Percentiles rank a stretch among this genome's conserved stretches.
Conservation (phyloP, 2,329 filamentous ascomycete species). For the Aspergillus versicolor region DNA sequence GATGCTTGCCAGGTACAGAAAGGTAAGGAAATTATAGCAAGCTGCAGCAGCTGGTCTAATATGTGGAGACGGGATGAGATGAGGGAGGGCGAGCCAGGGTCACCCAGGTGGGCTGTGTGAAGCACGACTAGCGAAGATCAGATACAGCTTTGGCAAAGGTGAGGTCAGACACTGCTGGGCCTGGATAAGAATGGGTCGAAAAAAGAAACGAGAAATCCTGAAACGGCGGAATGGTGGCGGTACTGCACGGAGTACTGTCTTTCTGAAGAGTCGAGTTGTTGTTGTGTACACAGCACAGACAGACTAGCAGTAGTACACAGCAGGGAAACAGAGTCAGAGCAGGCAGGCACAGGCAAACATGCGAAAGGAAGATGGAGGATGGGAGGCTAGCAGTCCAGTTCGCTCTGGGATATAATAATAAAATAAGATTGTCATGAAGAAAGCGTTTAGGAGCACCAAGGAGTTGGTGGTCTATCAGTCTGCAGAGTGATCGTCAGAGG, state of each 20-base stretch:
- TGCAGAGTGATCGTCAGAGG: conserved; percentile 20
- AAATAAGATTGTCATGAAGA: conserved; percentile 6
- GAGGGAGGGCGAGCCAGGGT: conserved; percentile 9
- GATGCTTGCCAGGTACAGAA: conserved; percentile 16
- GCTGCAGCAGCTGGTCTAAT: conserved; percentile 12
- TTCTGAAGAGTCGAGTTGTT: background rate
- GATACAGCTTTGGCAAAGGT: conserved; percentile 10
- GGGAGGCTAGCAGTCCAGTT: background rate
- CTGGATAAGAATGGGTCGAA: background rate
- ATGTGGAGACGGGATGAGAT: conserved; percentile 16
- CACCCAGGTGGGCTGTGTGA: conserved; percentile 22
- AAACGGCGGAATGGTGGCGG: conserved; percentile 16
- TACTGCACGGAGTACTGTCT: background rate
- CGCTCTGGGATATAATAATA: conserved; percentile 2
- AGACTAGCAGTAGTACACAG: background rate
- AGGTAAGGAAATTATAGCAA: background rate
- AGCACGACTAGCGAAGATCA: conserved; percentile 13
- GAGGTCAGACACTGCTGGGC: background rate
- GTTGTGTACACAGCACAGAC: background rate
- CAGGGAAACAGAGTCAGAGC: no score
- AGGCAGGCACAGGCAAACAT: no score
- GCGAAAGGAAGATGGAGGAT: background rate
- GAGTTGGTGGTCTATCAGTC: conserved; percentile 12
- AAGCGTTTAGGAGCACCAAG: conserved; percentile 1
- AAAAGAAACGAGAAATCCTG: conserved; percentile 4